A percentile compares a stretch with the other conserved stretches of the same genome.
Conservation (phyloP, 768 basidiomycete genomes). For the Lentinula detonsa region DNA sequence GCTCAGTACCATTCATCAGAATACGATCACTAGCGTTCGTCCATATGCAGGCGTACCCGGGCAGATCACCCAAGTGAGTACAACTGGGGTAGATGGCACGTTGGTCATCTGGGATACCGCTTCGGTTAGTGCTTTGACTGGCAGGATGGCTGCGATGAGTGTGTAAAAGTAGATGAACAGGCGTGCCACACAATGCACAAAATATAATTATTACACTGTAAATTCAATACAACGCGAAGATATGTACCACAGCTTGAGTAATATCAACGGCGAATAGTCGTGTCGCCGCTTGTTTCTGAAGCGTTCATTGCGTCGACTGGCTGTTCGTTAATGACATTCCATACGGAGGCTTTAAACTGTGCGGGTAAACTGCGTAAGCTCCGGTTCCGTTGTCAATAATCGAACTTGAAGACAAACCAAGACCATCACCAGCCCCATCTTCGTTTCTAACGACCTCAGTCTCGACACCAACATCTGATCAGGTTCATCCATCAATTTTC, state of each 20-base stretch:
- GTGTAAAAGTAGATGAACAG: slow-evolving; percentile 21
- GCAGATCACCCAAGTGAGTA: slow-evolving; percentile 72
- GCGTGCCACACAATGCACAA: not conserved
- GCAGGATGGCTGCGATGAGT: slow-evolving; percentile 44
- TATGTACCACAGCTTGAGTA: no score
- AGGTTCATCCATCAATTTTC: slow-evolving; percentile 64
- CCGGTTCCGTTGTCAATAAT: not conserved
- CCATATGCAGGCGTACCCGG: slow-evolving; percentile 60
- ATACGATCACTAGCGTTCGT: slow-evolving; percentile 92
- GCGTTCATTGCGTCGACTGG: slow-evolving; percentile 27
- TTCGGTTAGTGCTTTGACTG: slow-evolving; percentile 45
- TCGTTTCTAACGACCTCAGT: slow-evolving; percentile 79
- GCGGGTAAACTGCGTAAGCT: not conserved
- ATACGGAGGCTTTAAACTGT: slow-evolving; percentile 94
- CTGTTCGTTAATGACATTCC: slow-evolving; percentile 88
- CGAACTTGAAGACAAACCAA: slow-evolving; percentile 45
- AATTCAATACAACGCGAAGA: not conserved
- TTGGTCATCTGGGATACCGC: slow-evolving; percentile 87
- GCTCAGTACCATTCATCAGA: slow-evolving; percentile 90
- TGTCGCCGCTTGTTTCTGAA: slow-evolving; percentile 13
- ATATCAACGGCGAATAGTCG: slow-evolving; percentile 19
- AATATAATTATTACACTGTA: not conserved
- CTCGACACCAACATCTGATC: slow-evolving; percentile 73
- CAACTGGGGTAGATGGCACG: slow-evolving; percentile 90
- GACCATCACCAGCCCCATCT: slow-evolving; percentile 93